Evolutionary conservation across 176 grass and related monocot species (phyloP).

Genomic region (Carex parvula): DNA sequence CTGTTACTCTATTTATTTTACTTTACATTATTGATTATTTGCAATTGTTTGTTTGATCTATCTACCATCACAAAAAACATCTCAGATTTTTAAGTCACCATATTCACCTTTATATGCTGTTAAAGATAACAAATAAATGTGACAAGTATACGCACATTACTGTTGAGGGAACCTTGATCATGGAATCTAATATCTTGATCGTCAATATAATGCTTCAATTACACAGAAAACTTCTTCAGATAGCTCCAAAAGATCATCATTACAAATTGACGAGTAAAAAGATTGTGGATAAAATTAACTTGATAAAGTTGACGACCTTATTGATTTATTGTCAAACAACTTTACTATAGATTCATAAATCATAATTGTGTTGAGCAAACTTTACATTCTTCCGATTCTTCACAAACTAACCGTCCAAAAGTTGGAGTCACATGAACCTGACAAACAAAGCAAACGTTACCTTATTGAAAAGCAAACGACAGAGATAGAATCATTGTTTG

Average conservation of each 20-base stretch:
- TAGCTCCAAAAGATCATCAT: conserved; percentile 15
- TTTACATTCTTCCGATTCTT: background rate
- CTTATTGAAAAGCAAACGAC: background rate
- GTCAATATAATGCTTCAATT: background rate
- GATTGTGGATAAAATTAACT: background rate
- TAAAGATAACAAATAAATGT: too few species aligned
- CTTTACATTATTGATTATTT: too few species aligned
- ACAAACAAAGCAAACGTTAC: background rate
- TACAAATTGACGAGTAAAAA: background rate
- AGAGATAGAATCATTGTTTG: background rate
- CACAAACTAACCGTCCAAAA: background rate
- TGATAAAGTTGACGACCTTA: background rate
- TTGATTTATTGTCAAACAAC: background rate
- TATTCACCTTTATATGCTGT: too few species aligned
- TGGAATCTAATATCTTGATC: background rate
- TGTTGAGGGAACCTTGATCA: too few species aligned
- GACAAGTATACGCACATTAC: too few species aligned
- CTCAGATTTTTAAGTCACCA: too few species aligned
- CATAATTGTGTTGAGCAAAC: conserved; percentile 10
- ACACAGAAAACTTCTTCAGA: background rate
- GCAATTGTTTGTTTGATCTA: too few species aligned
- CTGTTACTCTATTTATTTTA: too few species aligned
- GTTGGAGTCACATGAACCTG: background rate
- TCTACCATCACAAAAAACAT: too few species aligned
- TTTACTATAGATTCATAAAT: background rate